These are phyloP conservation scores for Glonium stellatum DNA, from an alignment of 495 filamentous ascomycete genomes.

Conservation along the genomic window DNA sequence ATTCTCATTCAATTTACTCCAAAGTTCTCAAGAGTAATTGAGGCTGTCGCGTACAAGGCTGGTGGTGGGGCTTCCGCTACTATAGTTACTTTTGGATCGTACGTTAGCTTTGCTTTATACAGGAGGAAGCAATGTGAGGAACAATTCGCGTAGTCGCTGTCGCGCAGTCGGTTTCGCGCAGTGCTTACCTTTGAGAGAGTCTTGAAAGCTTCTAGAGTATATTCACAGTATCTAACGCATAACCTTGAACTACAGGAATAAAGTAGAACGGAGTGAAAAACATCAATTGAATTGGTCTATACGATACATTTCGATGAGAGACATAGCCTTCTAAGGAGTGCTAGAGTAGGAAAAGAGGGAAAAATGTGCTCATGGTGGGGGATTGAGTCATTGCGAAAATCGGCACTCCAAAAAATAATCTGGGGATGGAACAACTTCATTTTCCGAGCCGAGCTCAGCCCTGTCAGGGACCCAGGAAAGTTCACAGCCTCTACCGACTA, in stretches of 20 bases:
- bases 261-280: not conserved
- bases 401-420: not conserved
- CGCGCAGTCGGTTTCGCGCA: too few relatives aligned
- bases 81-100: too few relatives aligned
- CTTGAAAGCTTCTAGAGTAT: too few relatives aligned
- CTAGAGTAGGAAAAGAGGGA: not conserved
- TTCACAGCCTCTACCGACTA: not conserved
- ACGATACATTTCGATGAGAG: too few relatives aligned
- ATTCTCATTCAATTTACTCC: not conserved
- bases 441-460: not conserved
- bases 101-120: too few relatives aligned
- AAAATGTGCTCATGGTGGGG: not conserved
- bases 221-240: too few relatives aligned
- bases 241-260: not conserved
- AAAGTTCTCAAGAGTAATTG: not conserved
- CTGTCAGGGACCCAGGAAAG: not conserved
- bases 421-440: not conserved
- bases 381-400: slow-evolving; percentile 4
- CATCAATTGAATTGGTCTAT: not conserved
- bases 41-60: not conserved
- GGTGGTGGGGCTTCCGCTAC: not conserved
- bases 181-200: too few relatives aligned
- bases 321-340: too few relatives aligned
- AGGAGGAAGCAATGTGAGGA: too few relatives aligned
- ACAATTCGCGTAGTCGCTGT: too few relatives aligned